Evolutionary conservation across 139 green algal species (phyloP).

Genomic region (Nannochloris sp.): DNA sequence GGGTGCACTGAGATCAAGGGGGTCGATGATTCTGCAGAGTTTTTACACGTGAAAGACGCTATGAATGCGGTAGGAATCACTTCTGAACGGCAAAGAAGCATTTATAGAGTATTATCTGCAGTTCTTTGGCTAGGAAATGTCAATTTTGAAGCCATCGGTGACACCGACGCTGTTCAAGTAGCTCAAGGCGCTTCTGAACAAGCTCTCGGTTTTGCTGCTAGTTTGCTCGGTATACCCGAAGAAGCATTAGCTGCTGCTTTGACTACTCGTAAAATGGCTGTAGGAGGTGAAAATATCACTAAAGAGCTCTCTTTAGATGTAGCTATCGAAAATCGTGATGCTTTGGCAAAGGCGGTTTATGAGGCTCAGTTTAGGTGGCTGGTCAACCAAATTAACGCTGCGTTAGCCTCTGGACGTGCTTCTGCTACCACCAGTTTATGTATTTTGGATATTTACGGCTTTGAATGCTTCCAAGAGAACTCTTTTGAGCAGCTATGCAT

Average conservation of each 20-base stretch:
- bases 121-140: constrained; percentile 87
- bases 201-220: constrained; percentile 22
- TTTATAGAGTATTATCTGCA: constrained; percentile 62
- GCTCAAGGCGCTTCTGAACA: neutral
- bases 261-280: constrained; percentile 39
- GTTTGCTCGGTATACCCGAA: constrained; percentile 36
- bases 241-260: constrained; percentile 41
- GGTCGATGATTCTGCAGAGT: constrained; percentile 66
- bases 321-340: constrained; percentile 53
- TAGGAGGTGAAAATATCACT: constrained; percentile 50
- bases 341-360: constrained; percentile 77
- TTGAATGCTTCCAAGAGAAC: constrained; percentile 75
- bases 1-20: constrained; percentile 53
- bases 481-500: constrained; percentile 95
- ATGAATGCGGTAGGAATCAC: constrained; percentile 78
- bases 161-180: constrained; percentile 9
- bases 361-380: constrained; percentile 58
- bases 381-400: constrained; percentile 65
- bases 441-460: constrained; percentile 90
- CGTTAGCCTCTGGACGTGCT: constrained; percentile 54
- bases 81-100: constrained; percentile 32
- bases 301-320: constrained; percentile 48
- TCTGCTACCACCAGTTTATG: constrained; percentile 26
- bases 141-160: constrained; percentile 45
- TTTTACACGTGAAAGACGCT: constrained; percentile 51